Evolutionary conservation across 2,329 filamentous ascomycete genomes (phyloP).

Genomic region (Diaporthe batatas): DNA sequence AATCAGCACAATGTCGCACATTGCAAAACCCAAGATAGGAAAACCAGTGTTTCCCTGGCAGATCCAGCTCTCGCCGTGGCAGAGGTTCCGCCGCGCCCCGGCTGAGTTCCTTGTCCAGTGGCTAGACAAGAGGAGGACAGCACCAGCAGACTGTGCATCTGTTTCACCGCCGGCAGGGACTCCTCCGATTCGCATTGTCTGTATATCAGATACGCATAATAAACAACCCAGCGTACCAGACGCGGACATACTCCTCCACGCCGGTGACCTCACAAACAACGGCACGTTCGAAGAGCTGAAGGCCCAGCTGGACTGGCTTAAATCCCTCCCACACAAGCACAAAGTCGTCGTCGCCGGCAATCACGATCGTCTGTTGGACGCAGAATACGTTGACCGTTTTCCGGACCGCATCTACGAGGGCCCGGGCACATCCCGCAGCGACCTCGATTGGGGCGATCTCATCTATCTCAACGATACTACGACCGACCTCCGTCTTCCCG

Average conservation of each 20-base stretch:
- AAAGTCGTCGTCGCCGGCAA: constrained; percentile 53
- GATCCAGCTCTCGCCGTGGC: constrained; percentile 5
- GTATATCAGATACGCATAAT: constrained; percentile 55
- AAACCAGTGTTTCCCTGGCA: constrained; percentile 9
- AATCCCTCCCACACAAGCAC: constrained; percentile 46
- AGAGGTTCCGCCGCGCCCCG: constrained; percentile 19
- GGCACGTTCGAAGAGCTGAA: constrained; percentile 52
- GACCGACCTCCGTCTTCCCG: not conserved
- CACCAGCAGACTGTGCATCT: not conserved
- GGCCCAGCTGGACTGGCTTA: constrained; percentile 50
- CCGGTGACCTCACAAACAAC: constrained; percentile 52
- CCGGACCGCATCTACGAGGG: constrained; percentile 23
- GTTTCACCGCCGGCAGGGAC: not conserved
- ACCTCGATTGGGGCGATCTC: constrained; percentile 31
- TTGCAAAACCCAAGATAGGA: not conserved
- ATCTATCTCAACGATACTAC: constrained; percentile 21
- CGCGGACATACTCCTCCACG: constrained; percentile 54
- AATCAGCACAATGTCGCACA: not conserved
- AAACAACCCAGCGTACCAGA: constrained; percentile 48
- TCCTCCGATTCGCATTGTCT: constrained; percentile 49
- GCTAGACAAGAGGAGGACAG: not conserved
- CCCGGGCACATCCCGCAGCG: not conserved
- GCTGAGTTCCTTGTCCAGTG: constrained; percentile 13
- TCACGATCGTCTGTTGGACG: constrained; percentile 47
- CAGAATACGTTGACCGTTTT: not conserved